A percentile compares a stretch with the other conserved stretches of the same genome.
These are phyloP conservation scores for Lolium rigidum DNA, from an alignment of 176 grass and related monocot genomes.

Conservation along the genomic window DNA sequence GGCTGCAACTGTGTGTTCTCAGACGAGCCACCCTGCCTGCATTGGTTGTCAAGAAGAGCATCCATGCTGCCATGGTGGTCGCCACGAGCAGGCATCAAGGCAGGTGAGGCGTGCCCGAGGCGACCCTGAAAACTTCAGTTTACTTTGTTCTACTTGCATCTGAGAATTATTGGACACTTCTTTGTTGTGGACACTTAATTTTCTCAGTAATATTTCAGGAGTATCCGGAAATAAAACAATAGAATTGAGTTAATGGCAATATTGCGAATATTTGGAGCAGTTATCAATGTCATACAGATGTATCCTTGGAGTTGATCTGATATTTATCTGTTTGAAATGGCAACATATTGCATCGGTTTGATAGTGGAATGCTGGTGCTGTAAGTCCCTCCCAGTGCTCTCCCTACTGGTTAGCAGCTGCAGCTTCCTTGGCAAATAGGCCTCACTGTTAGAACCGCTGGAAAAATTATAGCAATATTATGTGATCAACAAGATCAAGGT, in stretches of 20 bases:
- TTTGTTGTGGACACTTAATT: slow-evolving; percentile 4
- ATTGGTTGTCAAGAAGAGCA: too few species aligned
- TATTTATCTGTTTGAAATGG: background rate
- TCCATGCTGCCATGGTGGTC: too few species aligned
- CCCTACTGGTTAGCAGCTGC: too few species aligned
- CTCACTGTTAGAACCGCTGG: too few species aligned
- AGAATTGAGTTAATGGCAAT: slow-evolving; percentile 80
- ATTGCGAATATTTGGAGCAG: slow-evolving; percentile 72
- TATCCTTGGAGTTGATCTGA: slow-evolving; percentile 55
- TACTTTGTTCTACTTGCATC: slow-evolving; percentile 1
- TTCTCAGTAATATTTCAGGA: slow-evolving; percentile 56
- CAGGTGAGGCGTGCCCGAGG: too few species aligned
- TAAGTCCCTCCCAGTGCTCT: slow-evolving; percentile 43
- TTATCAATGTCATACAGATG: slow-evolving; percentile 77
- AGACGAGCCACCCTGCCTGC: too few species aligned
- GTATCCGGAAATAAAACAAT: slow-evolving; percentile 61
- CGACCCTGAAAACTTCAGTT: background rate
- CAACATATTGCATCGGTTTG: background rate
- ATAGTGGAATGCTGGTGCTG: slow-evolving; percentile 64
- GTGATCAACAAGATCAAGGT: too few species aligned
- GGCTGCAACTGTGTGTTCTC: too few species aligned
- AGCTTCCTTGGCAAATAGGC: too few species aligned
- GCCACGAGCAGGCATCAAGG: too few species aligned
- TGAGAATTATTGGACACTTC: background rate
- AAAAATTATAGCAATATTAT: too few species aligned